Base-by-base conservation (phyloP, 2,329 filamentous ascomycete species). In the Cladosporium sphaerospermum region DNA sequence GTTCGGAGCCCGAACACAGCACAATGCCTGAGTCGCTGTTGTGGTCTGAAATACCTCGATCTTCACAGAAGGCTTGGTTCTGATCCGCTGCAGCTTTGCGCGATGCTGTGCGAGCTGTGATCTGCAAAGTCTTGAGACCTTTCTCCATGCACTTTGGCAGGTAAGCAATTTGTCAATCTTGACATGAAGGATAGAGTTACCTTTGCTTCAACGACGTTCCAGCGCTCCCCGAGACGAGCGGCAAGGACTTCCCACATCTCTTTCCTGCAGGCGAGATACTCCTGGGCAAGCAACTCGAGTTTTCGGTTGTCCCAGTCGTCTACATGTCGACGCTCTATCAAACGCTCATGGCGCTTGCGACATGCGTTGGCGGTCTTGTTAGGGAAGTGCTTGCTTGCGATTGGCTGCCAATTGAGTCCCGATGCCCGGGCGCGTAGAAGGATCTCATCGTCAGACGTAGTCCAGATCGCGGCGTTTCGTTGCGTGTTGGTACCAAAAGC, bases 331-430 rank as follows among this genome's bases (percentile, higher is more conserved):
- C 85, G 82, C 71, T 92, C 86, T 77, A 92, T 84, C 59, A 95
- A 74, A 39, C 89, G 80, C 71, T 95, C 89, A 64, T 95, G 89
- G 52, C 89, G 82, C 73, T 95, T 95, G 59, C 89, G 87, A 72
- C 89, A 95, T 14, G 90, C 90, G 67, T 93, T 93, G 54, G 85
- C 72, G 10, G 78, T 78, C 75, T 95, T 95, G 67, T 72, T 77
- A 1, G 85, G 86, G 67, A 95, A 95, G 71, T 89, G 82, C 57
- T 78, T 81, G 56, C 78, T 77, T 62, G 89, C 84, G 65, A 95
- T 93, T 62, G 88, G 85, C 51, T 81, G 80, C 89, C 89, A 95
- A 71, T 91, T 92, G 67, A 90, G 78, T 19, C 87, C 86, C 63
- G 84, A 81, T 45, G 85, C 81, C 50, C 89, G 81, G 13, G 88